phyloP scores from a whole-genome alignment of 768 basidiomycete genomes.

The Gloeopeniophorella convolvens region DNA sequence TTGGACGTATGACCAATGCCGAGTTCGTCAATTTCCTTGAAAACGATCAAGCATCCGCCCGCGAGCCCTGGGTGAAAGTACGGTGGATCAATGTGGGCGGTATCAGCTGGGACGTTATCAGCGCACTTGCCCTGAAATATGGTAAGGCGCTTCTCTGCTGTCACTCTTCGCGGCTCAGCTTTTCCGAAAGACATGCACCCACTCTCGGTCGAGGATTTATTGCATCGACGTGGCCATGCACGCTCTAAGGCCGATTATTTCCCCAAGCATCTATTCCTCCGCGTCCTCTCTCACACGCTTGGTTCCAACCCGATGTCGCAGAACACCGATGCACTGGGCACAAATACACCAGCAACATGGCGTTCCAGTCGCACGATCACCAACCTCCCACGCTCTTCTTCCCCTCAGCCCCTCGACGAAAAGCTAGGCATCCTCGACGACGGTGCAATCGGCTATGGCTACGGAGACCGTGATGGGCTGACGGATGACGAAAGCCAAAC shows the following conservation, averaged over 20 bases:
- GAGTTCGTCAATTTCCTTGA: conserved; percentile 55
- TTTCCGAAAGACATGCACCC: conserved; percentile 52
- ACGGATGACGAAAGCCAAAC: not conserved
- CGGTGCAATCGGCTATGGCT: conserved; percentile 24
- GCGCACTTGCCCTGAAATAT: conserved; percentile 57
- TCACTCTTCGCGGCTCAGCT: not conserved
- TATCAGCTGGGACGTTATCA: conserved; percentile 65
- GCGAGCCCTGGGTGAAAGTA: conserved; percentile 59
- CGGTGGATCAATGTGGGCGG: conserved; percentile 73
- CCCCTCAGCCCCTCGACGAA: conserved; percentile 24
- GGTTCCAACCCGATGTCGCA: conserved; percentile 11
- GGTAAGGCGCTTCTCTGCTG: conserved; percentile 32
- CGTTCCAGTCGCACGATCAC: conserved; percentile 22
- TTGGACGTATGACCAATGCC: conserved; percentile 50
- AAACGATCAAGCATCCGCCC: conserved; percentile 36
- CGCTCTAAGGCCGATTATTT: conserved; percentile 72
- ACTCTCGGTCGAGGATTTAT: conserved; percentile 63
- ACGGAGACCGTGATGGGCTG: conserved; percentile 21
- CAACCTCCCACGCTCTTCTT: conserved; percentile 30
- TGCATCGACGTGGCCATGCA: conserved; percentile 43
- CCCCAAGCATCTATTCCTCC: conserved; percentile 60
- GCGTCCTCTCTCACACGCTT: conserved; percentile 59
- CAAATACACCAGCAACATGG: not conserved
- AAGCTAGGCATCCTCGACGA: conserved; percentile 19
- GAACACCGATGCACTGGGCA: not conserved